Evolutionary conservation across 352 stramenopile genomes (phyloP), one percentile per base, ranked within the genome.

Genomic region (Phytophthora ohioensis): DNA sequence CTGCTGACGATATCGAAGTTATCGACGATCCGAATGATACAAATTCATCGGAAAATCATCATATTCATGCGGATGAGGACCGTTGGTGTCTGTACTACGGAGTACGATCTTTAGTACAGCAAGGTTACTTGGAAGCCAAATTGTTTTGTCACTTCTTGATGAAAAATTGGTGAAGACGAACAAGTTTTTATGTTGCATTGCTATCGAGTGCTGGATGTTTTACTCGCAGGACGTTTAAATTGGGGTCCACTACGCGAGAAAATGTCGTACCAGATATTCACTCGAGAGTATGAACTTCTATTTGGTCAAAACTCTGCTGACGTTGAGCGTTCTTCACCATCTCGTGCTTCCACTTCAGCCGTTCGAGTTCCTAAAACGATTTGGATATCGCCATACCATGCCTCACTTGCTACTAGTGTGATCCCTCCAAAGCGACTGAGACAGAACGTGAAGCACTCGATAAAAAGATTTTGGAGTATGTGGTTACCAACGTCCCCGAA

Each of bases 41-140:
- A 34, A 41, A 69, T 13, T 13, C 43, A 12, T 49, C 68, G 0
- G 80, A 17, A 91, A 32, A 82, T n/a, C 62, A 56, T 1, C 81
- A 86, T 30, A 69, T 79, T 15, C 75, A 92, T 56, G 89, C 92
- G 0, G 91, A 98, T 54, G 92, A 98, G 68, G 86, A 96, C 42
- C 81, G 94, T 0, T 98, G 95, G 95, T 95, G 90, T 38, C 58
- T 98, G 27, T 98, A 98, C 69, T 98, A 98, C 56, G 94, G 94
- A 0, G 88, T 96, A 34, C 97, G 97, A 57, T 69, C 79, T 0
- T 66, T 95, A 2, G 81, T 98, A 0, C 80, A 91, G 12, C 82
- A 95, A 60, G 92, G 95, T 9, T 94, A 91, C 34, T 53, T 95
- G 32, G 95, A 98, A 43, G 92, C 93, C 0, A 95, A 94, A 52